Conservation (phyloP, 2,329 filamentous ascomycete species). For the Scedosporium dehoogii region DNA sequence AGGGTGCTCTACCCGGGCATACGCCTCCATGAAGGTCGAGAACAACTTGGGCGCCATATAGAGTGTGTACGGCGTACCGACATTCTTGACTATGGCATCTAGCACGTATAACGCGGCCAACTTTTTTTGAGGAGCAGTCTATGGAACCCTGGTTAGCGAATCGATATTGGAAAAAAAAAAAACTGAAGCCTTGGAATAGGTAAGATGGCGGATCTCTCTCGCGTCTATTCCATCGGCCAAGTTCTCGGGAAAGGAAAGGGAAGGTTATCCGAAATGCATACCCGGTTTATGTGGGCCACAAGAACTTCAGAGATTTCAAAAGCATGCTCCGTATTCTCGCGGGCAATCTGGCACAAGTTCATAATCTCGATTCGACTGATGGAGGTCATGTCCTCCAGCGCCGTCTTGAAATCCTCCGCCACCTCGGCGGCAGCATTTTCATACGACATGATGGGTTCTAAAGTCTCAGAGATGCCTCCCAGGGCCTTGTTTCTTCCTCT, state of each 20-base stretch:
- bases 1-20: conserved; percentile 73
- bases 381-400: conserved; percentile 79
- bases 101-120: conserved; percentile 94
- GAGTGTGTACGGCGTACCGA: conserved; percentile 92
- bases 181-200: neutral
- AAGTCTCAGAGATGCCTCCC: neutral
- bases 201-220: neutral
- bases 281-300: conserved; percentile 88
- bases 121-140: conserved; percentile 85
- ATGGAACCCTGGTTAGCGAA: conserved; percentile 11
- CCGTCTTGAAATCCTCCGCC: conserved; percentile 88
- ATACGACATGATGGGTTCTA: conserved; percentile 4
- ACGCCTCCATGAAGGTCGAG: conserved; percentile 93
- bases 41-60: conserved; percentile 90
- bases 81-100: conserved; percentile 97
- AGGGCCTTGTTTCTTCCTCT: neutral
- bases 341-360: conserved; percentile 93
- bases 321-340: conserved; percentile 94
- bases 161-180: neutral
- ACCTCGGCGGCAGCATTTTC: conserved; percentile 46
- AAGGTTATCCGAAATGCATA: conserved; percentile 39
- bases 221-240: neutral
- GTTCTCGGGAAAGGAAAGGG: conserved; percentile 8
- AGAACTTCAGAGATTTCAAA: conserved; percentile 84
- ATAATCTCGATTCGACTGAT: conserved; percentile 95